phyloP scores from a whole-genome alignment of 345 rosid genomes.

The Citrus unshiu region DNA sequence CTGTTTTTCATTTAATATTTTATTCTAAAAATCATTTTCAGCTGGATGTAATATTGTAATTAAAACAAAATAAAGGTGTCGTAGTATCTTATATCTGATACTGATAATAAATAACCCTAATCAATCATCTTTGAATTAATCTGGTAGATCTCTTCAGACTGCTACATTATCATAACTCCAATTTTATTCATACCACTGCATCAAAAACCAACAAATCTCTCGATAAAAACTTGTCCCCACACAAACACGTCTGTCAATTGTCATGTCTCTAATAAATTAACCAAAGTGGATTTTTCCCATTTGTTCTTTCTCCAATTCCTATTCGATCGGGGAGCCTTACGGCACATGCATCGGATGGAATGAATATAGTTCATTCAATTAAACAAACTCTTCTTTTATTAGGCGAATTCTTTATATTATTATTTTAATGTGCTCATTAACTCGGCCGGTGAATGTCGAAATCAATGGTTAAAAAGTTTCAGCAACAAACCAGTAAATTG shows the following conservation, averaged over 20 bases:
- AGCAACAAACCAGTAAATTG: background rate
- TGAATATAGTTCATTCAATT: background rate
- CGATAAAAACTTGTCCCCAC: too few relatives aligned
- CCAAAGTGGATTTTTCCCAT: background rate
- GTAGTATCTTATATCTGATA: too few relatives aligned
- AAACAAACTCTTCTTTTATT: too few relatives aligned
- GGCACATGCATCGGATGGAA: background rate
- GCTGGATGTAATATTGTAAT: too few relatives aligned
- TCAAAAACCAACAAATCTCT: too few relatives aligned
- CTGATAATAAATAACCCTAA: too few relatives aligned
- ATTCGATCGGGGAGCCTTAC: background rate
- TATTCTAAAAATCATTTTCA: too few relatives aligned
- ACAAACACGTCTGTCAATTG: background rate
- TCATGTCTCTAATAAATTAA: background rate
- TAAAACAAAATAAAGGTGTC: too few relatives aligned
- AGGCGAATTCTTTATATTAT: background rate
- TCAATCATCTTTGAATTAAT: too few relatives aligned
- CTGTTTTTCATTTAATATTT: too few relatives aligned
- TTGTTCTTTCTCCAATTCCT: too few relatives aligned
- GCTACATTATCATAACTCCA: background rate
- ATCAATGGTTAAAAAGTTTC: background rate
- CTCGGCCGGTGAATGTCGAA: background rate
- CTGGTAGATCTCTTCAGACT: background rate
- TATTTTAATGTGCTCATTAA: background rate
- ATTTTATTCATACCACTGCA: background rate